These are phyloP conservation scores for Plectosphaerella sp. DNA, from an alignment of 2,329 filamentous ascomycete species.

Conservation along the genomic window DNA sequence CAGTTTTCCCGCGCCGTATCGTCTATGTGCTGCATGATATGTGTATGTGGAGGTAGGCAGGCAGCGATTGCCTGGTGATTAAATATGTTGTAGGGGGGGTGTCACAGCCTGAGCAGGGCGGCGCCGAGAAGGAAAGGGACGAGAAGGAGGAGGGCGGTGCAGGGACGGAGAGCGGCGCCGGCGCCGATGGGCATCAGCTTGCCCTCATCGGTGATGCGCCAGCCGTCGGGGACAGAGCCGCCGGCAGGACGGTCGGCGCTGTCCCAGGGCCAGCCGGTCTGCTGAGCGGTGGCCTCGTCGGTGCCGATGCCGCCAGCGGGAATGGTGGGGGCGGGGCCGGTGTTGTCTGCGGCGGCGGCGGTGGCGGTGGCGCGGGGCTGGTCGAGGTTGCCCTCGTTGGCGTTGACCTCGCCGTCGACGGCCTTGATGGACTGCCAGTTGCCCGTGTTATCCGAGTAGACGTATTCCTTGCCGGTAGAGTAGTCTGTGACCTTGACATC, in stretches of 20 bases:
- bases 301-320: conserved; percentile 65
- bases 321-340: conserved; percentile 58
- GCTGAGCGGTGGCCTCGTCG: conserved; percentile 49
- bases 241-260: conserved; percentile 47
- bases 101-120: conserved; percentile 8
- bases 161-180: conserved; percentile 35
- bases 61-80: not conserved
- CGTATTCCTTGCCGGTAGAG: conserved; percentile 83
- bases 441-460: conserved; percentile 74
- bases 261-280: conserved; percentile 67
- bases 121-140: conserved; percentile 17
- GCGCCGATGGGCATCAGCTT: conserved; percentile 73
- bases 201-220: conserved; percentile 73
- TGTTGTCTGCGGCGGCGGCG: conserved; percentile 60
- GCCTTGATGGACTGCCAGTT: conserved; percentile 78
- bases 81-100: not conserved
- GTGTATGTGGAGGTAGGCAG: not conserved
- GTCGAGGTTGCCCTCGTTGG: conserved; percentile 54
- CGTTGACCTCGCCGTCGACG: conserved; percentile 73
- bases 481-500: conserved; percentile 80
- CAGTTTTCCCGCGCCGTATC: not conserved
- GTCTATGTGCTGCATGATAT: not conserved
- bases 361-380: conserved; percentile 46
- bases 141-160: conserved; percentile 18
- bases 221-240: conserved; percentile 67